Evolutionary conservation across 345 rosid genomes (phyloP), one percentile per base, ranked within the genome.

Genomic region (Citrus mangshanensis): DNA sequence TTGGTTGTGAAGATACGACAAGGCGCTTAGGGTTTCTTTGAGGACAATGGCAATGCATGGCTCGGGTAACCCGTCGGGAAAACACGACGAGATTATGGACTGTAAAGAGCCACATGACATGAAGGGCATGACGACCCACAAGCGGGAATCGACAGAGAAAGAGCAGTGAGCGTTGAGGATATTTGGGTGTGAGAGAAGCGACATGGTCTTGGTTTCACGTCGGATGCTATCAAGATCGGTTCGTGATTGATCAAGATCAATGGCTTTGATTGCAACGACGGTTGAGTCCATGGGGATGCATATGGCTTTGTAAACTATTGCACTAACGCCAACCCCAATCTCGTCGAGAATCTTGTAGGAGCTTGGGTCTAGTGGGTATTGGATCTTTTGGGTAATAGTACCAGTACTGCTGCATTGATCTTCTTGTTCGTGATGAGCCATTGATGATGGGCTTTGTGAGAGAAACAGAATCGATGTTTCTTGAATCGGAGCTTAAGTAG

Each of bases 61-160:
- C 81, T 95, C 98, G 0, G 94, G 78, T 5, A 95, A 78, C 2
- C 98, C 98, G 28, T 82, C 79, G 0, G 98, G 94, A 77, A 92
- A 91, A 9, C 90, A 81, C 0, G 93, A 88, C 1, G 93, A 84
- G 80, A 95, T 89, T 7, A 93, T 89, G 68, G 96, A 95, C 38
- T 91, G 97, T 25, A 92, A 79, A 4, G 99, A 95, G 55, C 99
- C 98, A 1, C 90, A 89, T 3, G 95, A 90, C 98, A 95, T 92
- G 85, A 95, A 95, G 0, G 98, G 98, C 98, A 92, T 93, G 55
- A 95, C 94, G 32, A 95, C 94, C 98, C 98, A 95, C 58, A 95
- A 97, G 62, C 87, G 87, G 32, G 84, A 87, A 75, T 83, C 95
- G 16, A 92, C 97, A 5, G 88, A 88, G 92, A 93, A 95, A 18